These are phyloP conservation scores for Theobroma grandiflorum DNA, from an alignment of 441 rosid genomes.

Conservation along the genomic window DNA sequence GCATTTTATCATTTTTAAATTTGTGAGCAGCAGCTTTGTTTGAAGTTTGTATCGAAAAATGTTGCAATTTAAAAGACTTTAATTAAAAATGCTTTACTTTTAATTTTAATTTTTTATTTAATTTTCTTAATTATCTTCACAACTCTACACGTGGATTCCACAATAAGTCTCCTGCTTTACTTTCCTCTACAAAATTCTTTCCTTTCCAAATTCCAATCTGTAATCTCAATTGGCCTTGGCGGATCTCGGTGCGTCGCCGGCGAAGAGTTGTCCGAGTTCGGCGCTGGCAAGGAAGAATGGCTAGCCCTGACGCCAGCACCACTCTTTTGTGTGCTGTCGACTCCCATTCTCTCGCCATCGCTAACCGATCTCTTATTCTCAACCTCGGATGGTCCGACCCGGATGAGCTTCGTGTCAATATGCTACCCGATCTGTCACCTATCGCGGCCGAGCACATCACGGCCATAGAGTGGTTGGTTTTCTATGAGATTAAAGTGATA, in stretches of 20 bases:
- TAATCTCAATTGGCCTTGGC: conserved; percentile 44
- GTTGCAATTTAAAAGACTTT: too few relatives aligned
- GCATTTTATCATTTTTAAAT: too few relatives aligned
- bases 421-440: too few relatives aligned
- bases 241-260: conserved; percentile 88
- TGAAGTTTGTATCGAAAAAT: background rate
- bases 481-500: conserved; percentile 68
- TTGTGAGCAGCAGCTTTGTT: too few relatives aligned
- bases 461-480: conserved; percentile 42
- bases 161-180: background rate
- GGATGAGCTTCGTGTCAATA: too few relatives aligned
- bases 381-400: conserved; percentile 54
- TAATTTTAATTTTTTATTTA: too few relatives aligned
- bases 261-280: conserved; percentile 72
- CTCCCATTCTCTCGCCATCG: conserved; percentile 70
- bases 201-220: background rate
- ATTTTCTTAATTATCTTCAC: too few relatives aligned
- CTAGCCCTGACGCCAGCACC: conserved; percentile 48
- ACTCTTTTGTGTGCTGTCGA: conserved; percentile 74
- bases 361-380: conserved; percentile 59
- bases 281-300: conserved; percentile 94
- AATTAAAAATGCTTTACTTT: too few relatives aligned
- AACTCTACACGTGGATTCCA: too few relatives aligned
- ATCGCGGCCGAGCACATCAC: too few relatives aligned
- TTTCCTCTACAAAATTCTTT: background rate